Conservation (phyloP, 176 grass and related monocot genomes). For the Eremochloa ophiuroides region DNA sequence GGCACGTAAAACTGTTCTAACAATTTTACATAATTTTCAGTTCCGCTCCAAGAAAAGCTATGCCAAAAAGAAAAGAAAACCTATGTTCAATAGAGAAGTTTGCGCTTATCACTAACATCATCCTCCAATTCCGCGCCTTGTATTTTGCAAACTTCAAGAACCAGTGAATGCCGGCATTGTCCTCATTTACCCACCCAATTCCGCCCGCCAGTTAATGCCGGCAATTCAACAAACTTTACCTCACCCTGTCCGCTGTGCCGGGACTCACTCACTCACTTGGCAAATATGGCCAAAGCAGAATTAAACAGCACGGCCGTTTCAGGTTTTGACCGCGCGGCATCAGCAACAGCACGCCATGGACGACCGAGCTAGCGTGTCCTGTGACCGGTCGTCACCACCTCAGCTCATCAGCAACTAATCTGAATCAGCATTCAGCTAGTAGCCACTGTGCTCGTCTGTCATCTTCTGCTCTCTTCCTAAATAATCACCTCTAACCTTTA, state of each 20-base stretch:
- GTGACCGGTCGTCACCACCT: neutral
- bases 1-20: neutral
- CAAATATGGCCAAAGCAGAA: neutral
- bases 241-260: neutral
- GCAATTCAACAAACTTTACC: neutral
- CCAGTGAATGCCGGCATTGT: neutral
- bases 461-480: no score
- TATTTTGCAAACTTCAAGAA: neutral
- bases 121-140: no score
- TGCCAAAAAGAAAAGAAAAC: no score
- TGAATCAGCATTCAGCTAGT: no score
- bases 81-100: neutral
- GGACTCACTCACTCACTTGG: neutral
- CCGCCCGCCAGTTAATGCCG: neutral
- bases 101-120: neutral
- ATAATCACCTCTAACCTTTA: neutral
- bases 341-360: no score
- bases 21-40: neutral
- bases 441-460: no score
- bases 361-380: neutral
- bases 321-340: neutral
- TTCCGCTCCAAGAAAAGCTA: neutral
- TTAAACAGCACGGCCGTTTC: slow-evolving; percentile 16
- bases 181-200: neutral
- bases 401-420: neutral